Evolutionary conservation across 352 stramenopile genomes (phyloP).

Genomic region (Phytopythium montanum): DNA sequence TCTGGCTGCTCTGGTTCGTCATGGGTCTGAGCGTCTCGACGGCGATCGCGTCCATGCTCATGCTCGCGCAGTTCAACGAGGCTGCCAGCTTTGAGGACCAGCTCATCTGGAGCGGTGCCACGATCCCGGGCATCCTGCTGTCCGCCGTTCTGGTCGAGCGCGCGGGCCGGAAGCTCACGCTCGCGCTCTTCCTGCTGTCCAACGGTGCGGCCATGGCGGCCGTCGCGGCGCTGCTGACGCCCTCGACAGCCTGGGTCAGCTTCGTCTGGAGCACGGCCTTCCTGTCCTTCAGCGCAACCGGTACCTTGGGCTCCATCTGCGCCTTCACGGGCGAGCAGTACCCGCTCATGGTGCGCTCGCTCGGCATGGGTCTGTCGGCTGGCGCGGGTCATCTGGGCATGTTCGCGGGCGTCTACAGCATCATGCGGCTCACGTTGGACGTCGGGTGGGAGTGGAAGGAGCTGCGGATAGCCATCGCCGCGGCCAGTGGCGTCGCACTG

Average conservation of each 20-base stretch:
- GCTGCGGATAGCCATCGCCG: constrained; percentile 20
- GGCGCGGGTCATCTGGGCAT: constrained; percentile 36
- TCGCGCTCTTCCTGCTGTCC: constrained; percentile 29
- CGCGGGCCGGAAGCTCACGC: constrained; percentile 24
- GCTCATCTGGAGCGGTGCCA: constrained; percentile 30
- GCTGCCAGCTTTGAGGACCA: constrained; percentile 19
- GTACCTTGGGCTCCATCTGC: constrained; percentile 25
- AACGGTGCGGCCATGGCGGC: constrained; percentile 22
- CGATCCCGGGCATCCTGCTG: constrained; percentile 37
- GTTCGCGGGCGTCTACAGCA: constrained; percentile 31
- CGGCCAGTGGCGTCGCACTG: constrained; percentile 13
- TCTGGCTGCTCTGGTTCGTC: constrained; percentile 46
- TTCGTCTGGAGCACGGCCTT: constrained; percentile 12
- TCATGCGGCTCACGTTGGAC: constrained; percentile 23
- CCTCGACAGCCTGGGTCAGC: constrained; percentile 11
- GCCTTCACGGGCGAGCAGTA: constrained; percentile 46
- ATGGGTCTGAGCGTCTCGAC: constrained; percentile 16
- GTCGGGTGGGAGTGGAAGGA: constrained; percentile 22
- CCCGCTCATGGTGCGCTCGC: constrained; percentile 34
- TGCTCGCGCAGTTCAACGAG: constrained; percentile 16
- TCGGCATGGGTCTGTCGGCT: constrained; percentile 33
- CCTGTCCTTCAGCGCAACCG: constrained; percentile 20
- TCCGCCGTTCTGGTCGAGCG: constrained; percentile 35
- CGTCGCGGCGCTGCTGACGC: constrained; percentile 18
- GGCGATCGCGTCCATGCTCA: constrained; percentile 18